Percentiles rank a stretch among this genome's conserved stretches.
Conservation (phyloP, 345 rosid species). For the Rhodamnia rubescens region DNA sequence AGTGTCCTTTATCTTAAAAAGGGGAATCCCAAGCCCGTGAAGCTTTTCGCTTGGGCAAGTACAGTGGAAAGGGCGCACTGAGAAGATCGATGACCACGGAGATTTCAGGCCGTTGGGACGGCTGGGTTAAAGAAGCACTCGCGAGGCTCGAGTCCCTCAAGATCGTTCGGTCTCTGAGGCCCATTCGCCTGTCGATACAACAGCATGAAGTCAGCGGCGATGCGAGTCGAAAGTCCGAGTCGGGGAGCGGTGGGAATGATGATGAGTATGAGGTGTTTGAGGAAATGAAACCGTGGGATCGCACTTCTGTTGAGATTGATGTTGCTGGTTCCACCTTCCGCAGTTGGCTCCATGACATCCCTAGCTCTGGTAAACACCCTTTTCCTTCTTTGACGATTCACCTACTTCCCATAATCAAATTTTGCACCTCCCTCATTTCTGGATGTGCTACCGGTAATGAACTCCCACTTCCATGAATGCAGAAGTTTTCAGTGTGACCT, state of each 20-base stretch:
- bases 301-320: slow-evolving; percentile 56
- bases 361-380: slow-evolving; percentile 48
- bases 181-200: slow-evolving; percentile 36
- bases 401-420: neutral
- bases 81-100: neutral
- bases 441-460: neutral
- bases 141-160: slow-evolving; percentile 50
- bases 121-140: slow-evolving; percentile 67
- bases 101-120: slow-evolving; percentile 32
- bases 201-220: neutral
- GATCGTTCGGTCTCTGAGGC: slow-evolving; percentile 69
- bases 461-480: neutral
- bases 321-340: slow-evolving; percentile 51
- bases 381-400: neutral
- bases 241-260: neutral
- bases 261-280: slow-evolving; percentile 60
- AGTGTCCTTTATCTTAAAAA: neutral
- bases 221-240: neutral
- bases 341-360: slow-evolving; percentile 75
- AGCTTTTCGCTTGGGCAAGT: neutral
- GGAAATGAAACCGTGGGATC: slow-evolving; percentile 69
- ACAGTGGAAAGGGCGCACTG: neutral
- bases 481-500: neutral
- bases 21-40: neutral
- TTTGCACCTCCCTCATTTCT: neutral